Evolutionary conservation across 1,139 yeast species (phyloP).

Genomic region (Yamadazyma aaseri): DNA sequence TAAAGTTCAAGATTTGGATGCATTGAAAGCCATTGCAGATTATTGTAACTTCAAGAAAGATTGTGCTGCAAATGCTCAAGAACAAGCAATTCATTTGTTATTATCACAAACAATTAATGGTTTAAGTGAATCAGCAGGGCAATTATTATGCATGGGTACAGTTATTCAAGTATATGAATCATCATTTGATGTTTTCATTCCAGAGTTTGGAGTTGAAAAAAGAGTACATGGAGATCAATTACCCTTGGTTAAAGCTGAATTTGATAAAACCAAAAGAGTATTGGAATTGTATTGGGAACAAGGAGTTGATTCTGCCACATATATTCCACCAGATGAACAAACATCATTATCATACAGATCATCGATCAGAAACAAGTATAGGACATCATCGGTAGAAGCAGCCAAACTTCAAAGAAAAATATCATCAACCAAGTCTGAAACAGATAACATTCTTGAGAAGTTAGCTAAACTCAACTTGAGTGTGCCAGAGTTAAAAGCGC

Average conservation of each 20-base stretch:
- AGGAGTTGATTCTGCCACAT: slow-evolving; percentile 89
- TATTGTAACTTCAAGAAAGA: slow-evolving; percentile 95
- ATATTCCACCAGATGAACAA: slow-evolving; percentile 83
- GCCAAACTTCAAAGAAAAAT: slow-evolving; percentile 48
- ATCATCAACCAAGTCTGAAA: slow-evolving; percentile 24
- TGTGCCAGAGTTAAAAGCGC: slow-evolving; percentile 51
- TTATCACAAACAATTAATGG: slow-evolving; percentile 83
- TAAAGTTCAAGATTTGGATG: slow-evolving; percentile 51
- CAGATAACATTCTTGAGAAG: slow-evolving; percentile 46
- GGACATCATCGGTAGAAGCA: slow-evolving; percentile 69
- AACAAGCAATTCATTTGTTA: slow-evolving; percentile 86
- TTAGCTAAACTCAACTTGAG: slow-evolving; percentile 49
- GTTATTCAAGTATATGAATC: slow-evolving; percentile 94
- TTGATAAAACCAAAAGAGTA: slow-evolving; percentile 63
- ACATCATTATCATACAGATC: slow-evolving; percentile 72
- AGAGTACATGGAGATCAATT: slow-evolving; percentile 97
- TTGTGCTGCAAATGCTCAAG: slow-evolving; percentile 91
- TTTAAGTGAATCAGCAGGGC: slow-evolving; percentile 75
- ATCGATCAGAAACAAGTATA: slow-evolving; percentile 74
- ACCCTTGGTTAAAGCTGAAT: slow-evolving; percentile 90
- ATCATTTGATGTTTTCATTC: slow-evolving; percentile 90
- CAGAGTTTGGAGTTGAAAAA: slow-evolving; percentile 95
- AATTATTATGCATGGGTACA: slow-evolving; percentile 79
- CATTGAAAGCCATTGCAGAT: slow-evolving; percentile 79
- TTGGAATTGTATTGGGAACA: slow-evolving; percentile 91